These are phyloP conservation scores for Oldenlandia corymbosa DNA, from an alignment of 257 asterid genomes.

Conservation along the genomic window DNA sequence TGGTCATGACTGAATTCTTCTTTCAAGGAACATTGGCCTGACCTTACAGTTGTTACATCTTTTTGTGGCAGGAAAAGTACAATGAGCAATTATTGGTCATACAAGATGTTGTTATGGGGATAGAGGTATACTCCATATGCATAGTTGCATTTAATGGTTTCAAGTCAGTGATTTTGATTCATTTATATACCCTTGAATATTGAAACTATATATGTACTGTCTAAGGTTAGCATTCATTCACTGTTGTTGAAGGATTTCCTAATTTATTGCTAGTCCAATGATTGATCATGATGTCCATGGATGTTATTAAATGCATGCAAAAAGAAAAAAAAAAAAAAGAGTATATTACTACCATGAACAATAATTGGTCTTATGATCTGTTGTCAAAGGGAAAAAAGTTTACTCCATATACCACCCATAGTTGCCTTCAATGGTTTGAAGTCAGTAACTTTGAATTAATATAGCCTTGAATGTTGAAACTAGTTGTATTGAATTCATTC, in stretches of 20 bases:
- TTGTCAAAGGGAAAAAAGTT: too few relatives aligned
- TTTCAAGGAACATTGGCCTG: neutral
- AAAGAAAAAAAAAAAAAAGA: too few relatives aligned
- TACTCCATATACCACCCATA: too few relatives aligned
- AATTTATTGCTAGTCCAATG: neutral
- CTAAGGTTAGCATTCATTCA: neutral
- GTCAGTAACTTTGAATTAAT: too few relatives aligned
- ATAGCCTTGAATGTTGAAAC: too few relatives aligned
- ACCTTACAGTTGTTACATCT: constrained; percentile 17
- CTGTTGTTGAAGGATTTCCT: neutral
- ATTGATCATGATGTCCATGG: neutral
- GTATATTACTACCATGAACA: too few relatives aligned
- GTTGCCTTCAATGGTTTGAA: too few relatives aligned
- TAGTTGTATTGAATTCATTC: too few relatives aligned
- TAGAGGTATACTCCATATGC: constrained; percentile 92
- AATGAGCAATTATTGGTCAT: constrained; percentile 56
- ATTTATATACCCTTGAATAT: neutral
- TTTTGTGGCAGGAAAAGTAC: constrained; percentile 51
- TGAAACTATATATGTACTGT: neutral
- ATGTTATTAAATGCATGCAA: constrained; percentile 3
- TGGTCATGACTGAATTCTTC: neutral
- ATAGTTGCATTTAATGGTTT: constrained; percentile 13
- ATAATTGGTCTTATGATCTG: too few relatives aligned
- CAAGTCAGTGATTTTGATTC: constrained; percentile 3
- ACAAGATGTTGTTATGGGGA: constrained; percentile 52